Base-by-base conservation (phyloP, 2,329 filamentous ascomycete genomes). In the Curvularia hawaiiensis region DNA sequence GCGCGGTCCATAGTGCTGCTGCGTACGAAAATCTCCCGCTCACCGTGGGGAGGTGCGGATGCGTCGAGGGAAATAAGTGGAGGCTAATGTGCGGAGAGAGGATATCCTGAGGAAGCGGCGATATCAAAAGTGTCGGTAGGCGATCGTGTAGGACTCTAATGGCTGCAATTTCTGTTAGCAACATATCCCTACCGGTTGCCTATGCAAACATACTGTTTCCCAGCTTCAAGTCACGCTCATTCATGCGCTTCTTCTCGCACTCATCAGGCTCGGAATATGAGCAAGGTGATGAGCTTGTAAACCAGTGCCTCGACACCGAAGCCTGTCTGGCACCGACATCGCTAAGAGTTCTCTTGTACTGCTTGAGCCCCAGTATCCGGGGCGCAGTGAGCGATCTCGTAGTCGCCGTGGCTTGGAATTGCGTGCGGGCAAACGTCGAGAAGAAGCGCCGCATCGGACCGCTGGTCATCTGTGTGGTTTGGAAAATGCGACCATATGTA, bases 1-100 rank as follows among this genome's bases (percentile, higher is more conserved):
- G 95, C 0, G 93, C 92, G 0, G 95, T 97, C 93, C 93, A 98
- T 38, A 99, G 82, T 3, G 95, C 95, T 18, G 95, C 94, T 35
- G 90, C 90, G 76, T 99, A 99, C 47, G 92, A 90, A 35, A 97
- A 90, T 46, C 90, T 87, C 51, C 95, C 95, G 28, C 91, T 91
- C 40, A 98, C 95, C n/a, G 88, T 90, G 33, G 95, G 95, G 3
- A 99, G 90, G 75, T 94, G 90, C 3, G 90, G 91, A 70, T 96
- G 91, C 0, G 91, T 95, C 4, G 86, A 88, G 20, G 86, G 86
- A 64, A 89, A 89, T 12, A 88, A 80, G 66, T 88, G 85, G 20
- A 89, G 81, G 26, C 80, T 83, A 51, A 88, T 85, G 58, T 81
- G 82, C 1, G 86, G 86, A 1, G 85, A 86, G 46, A 89, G 81